Percentiles rank a stretch among this genome's conserved stretches.
Conservation (phyloP, 1,139 yeast species). For the Kodamaea plutei region DNA sequence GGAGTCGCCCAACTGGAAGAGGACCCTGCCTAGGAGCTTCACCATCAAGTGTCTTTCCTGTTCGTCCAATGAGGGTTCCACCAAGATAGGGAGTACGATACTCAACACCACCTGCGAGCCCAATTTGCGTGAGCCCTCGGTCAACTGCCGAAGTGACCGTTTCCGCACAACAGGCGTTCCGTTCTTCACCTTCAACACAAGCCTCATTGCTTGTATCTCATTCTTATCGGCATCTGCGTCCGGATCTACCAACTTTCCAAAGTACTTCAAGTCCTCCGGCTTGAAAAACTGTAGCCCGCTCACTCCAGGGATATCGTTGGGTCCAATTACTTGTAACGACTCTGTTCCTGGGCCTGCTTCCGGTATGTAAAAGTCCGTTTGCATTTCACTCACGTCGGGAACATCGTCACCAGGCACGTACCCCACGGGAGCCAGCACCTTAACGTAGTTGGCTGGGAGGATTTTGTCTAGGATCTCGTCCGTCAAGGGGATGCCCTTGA, state of each 20-base stretch:
- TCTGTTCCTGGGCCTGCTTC: constrained; percentile 15
- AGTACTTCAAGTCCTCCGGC: constrained; percentile 68
- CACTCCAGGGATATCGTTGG: constrained; percentile 61
- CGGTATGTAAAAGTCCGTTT: constrained; percentile 23
- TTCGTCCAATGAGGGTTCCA: constrained; percentile 72
- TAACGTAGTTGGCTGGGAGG: constrained; percentile 52
- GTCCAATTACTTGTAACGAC: constrained; percentile 20
- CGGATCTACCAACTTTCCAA: constrained; percentile 53
- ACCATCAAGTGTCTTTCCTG: constrained; percentile 81
- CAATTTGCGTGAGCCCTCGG: constrained; percentile 58
- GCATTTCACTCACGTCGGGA: constrained; percentile 35
- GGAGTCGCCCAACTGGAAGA: constrained; percentile 54
- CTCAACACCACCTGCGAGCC: constrained; percentile 72
- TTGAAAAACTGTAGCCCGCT: constrained; percentile 58
- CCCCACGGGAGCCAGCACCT: constrained; percentile 45
- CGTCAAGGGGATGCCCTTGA: constrained; percentile 45
- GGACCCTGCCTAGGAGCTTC: constrained; percentile 66
- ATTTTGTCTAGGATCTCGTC: constrained; percentile 48
- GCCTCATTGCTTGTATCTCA: constrained; percentile 59
- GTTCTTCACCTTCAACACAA: constrained; percentile 70
- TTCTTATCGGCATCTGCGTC: constrained; percentile 48
- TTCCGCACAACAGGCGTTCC: constrained; percentile 70
- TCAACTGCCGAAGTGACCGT: constrained; percentile 62
- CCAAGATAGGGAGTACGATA: constrained; percentile 66
- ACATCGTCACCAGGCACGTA: constrained; percentile 33